These are phyloP conservation scores for Cochlearia excelsa DNA, from an alignment of 345 rosid species.

Conservation along the genomic window DNA sequence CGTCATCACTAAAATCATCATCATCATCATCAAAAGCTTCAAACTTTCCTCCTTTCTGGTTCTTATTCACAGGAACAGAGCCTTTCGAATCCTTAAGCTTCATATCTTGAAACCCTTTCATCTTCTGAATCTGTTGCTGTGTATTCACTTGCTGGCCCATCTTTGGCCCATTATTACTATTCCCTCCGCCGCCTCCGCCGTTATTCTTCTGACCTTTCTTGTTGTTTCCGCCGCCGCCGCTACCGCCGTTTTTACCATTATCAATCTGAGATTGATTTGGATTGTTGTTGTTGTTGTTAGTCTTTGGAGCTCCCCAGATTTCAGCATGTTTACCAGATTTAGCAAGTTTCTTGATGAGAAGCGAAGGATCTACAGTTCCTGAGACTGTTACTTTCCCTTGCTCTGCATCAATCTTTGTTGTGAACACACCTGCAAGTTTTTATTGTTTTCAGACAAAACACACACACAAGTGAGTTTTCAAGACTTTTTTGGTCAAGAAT, in stretches of 20 bases:
- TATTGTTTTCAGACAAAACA: conserved; percentile 18
- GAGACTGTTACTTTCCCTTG: conserved; percentile 82
- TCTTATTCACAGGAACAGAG: conserved; percentile 35
- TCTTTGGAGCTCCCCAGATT: conserved; percentile 70
- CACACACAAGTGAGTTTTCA: conserved; percentile 11
- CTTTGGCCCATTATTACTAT: conserved; percentile 47
- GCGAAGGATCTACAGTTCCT: conserved; percentile 61
- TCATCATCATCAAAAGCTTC: conserved; percentile 44
- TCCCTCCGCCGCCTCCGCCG: conserved; percentile 43
- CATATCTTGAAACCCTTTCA: conserved; percentile 68
- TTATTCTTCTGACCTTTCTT: background rate
- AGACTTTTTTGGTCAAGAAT: conserved; percentile 20
- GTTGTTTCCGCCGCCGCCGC: conserved; percentile 39
- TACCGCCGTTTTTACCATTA: conserved; percentile 50
- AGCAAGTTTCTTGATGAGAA: conserved; percentile 80
- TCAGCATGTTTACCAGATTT: conserved; percentile 96
- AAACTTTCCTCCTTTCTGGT: conserved; percentile 53
- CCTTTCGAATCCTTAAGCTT: conserved; percentile 58
- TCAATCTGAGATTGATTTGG: conserved; percentile 71
- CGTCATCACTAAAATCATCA: conserved; percentile 46
- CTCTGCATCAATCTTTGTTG: conserved; percentile 67
- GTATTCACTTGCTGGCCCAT: conserved; percentile 41
- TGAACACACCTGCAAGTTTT: conserved; percentile 62
- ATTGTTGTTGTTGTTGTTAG: conserved; percentile 51
- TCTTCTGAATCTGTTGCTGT: conserved; percentile 58